Evolutionary conservation across 306 rosid species (phyloP).

Genomic region (Sophora flavescens): DNA sequence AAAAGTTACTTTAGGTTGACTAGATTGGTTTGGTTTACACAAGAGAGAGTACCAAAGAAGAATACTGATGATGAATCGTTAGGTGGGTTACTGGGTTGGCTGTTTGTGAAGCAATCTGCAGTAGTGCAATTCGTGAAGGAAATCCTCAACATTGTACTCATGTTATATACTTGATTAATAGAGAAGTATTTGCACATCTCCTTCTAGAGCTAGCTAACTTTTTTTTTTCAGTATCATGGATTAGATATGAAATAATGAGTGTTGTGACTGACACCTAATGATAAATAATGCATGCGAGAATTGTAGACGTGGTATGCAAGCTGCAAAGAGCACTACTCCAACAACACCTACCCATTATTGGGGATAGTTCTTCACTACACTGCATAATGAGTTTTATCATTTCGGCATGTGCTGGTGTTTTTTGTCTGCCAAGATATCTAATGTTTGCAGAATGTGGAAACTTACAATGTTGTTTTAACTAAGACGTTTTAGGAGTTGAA

Average conservation of each 20-base stretch:
- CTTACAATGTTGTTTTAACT: not conserved
- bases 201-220: too few relatives aligned
- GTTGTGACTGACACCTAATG: not conserved
- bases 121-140: not conserved
- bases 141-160: not conserved
- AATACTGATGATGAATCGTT: not conserved
- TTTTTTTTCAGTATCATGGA: too few relatives aligned
- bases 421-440: not conserved
- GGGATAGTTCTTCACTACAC: not conserved
- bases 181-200: too few relatives aligned
- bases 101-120: constrained; percentile 5
- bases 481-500: not conserved
- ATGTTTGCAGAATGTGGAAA: constrained; percentile 1
- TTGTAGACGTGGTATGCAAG: not conserved
- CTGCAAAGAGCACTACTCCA: not conserved
- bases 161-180: too few relatives aligned
- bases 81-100: not conserved
- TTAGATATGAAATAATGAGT: not conserved
- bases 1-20: not conserved
- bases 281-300: constrained; percentile 25
- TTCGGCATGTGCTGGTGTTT: not conserved
- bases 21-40: not conserved
- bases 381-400: constrained; percentile 4
- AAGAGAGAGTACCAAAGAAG: not conserved
- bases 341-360: not conserved